phyloP scores from a whole-genome alignment of 148 eudicot species.

The Nyssa sinensis region DNA sequence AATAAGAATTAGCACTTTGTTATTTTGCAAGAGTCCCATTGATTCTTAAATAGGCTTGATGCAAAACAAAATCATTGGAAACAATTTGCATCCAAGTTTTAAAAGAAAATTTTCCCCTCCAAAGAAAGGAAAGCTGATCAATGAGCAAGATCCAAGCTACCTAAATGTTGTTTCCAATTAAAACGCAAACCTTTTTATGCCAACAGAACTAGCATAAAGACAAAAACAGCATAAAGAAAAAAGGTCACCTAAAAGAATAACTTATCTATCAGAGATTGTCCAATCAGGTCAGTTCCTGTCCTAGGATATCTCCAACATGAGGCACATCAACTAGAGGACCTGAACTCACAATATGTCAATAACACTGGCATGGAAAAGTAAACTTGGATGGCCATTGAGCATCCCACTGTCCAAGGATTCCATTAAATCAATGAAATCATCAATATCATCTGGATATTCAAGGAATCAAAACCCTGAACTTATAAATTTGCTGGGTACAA shows the following conservation, averaged over 20 bases:
- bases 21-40: neutral
- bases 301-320: too few species aligned
- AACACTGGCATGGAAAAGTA: neutral
- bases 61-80: neutral
- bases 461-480: too few species aligned
- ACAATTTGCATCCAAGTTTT: neutral
- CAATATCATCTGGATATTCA: too few species aligned
- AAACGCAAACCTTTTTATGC: neutral
- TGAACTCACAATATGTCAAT: neutral
- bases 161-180: neutral
- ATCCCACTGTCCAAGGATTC: neutral
- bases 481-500: too few species aligned
- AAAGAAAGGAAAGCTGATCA: neutral
- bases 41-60: neutral
- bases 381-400: conserved; percentile 4
- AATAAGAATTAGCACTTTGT: neutral
- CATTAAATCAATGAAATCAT: too few species aligned
- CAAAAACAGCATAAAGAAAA: too few species aligned
- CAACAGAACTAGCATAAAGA: neutral
- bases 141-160: neutral
- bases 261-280: neutral
- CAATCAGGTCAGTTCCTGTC: too few species aligned
- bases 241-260: neutral
- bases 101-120: neutral
- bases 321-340: neutral